phyloP scores from a whole-genome alignment of 2,329 filamentous ascomycete species.

The Bipolaris cookei region DNA sequence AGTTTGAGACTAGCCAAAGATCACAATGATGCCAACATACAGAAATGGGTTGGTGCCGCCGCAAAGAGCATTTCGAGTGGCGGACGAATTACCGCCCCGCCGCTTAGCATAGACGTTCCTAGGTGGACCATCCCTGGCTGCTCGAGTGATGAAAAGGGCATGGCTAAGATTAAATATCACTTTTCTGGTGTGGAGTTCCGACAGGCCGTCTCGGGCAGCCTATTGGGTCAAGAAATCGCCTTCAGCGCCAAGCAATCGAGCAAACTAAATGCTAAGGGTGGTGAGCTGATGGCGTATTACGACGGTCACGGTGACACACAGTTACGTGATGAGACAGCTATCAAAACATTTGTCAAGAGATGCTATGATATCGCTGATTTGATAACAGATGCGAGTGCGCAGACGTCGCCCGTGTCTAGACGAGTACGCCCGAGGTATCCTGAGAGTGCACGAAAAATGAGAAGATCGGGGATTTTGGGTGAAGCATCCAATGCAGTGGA shows the following conservation, averaged over 20 bases:
- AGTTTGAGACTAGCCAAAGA: slow-evolving; percentile 21
- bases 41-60: slow-evolving; percentile 26
- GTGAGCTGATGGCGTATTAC: slow-evolving; percentile 27
- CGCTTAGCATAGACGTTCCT: slow-evolving; percentile 36
- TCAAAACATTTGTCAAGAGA: slow-evolving; percentile 28
- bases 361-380: slow-evolving; percentile 29
- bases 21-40: slow-evolving; percentile 21
- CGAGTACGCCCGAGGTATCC: slow-evolving; percentile 17
- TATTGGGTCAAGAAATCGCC: slow-evolving; percentile 18
- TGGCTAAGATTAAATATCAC: slow-evolving; percentile 30
- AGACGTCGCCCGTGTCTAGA: slow-evolving; percentile 22
- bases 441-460: slow-evolving; percentile 23
- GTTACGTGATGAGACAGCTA: slow-evolving; percentile 8
- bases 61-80: slow-evolving; percentile 37
- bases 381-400: slow-evolving; percentile 29
- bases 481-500: background rate
- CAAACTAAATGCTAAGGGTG: slow-evolving; percentile 35
- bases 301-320: slow-evolving; percentile 1
- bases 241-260: slow-evolving; percentile 38
- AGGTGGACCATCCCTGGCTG: slow-evolving; percentile 35
- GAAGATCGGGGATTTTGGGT: background rate
- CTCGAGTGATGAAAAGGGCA: slow-evolving; percentile 13
- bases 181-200: slow-evolving; percentile 40
- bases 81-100: slow-evolving; percentile 37
- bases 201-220: slow-evolving; percentile 28